phyloP scores from a whole-genome alignment of 257 asterid genomes.

The Penstemon newberryi region DNA sequence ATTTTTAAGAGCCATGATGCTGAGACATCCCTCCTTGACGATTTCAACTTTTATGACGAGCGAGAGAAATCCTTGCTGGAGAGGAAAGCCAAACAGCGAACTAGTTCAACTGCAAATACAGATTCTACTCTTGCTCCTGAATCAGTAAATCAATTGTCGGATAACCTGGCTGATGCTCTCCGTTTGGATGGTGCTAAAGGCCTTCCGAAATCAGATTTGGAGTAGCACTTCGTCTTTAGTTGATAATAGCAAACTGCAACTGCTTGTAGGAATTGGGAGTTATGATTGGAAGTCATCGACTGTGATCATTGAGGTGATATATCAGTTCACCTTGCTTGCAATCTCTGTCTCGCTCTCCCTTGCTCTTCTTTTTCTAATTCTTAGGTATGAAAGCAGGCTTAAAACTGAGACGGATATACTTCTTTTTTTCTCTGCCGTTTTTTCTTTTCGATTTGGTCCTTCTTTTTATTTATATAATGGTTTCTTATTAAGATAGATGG shows the following conservation, averaged over 20 bases:
- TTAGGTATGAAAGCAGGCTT: constrained; percentile 35
- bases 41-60: constrained; percentile 85
- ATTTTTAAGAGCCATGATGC: constrained; percentile 83
- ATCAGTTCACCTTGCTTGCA: constrained; percentile 41
- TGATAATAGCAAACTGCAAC: constrained; percentile 32
- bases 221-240: constrained; percentile 32
- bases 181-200: constrained; percentile 61
- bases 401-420: constrained; percentile 31
- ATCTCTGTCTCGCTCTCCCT: constrained; percentile 25
- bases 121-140: constrained; percentile 47
- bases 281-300: constrained; percentile 40
- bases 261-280: constrained; percentile 34
- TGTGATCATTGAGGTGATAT: constrained; percentile 52
- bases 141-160: constrained; percentile 71
- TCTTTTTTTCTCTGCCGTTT: not conserved
- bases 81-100: constrained; percentile 80
- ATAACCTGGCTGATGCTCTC: constrained; percentile 64
- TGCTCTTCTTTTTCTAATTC: constrained; percentile 27
- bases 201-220: constrained; percentile 52
- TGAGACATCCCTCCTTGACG: constrained; percentile 88
- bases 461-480: constrained; percentile 25
- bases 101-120: constrained; percentile 46
- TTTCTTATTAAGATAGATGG: constrained; percentile 39
- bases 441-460: not conserved
- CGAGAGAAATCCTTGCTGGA: constrained; percentile 73